Evolutionary conservation across 306 rosid species (phyloP).

Genomic region (Vigna reflexopilosa): DNA sequence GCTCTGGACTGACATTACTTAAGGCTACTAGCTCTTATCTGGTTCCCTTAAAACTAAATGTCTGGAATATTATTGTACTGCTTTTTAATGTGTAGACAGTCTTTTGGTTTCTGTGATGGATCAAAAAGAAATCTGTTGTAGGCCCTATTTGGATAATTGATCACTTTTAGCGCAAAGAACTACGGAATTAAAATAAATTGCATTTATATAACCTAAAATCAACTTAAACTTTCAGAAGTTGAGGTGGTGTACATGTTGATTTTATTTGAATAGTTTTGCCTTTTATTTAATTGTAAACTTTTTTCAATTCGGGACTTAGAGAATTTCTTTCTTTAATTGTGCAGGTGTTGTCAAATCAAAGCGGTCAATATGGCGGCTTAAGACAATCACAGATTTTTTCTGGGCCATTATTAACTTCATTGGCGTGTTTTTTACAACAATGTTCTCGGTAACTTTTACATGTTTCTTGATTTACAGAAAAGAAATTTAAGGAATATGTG

Average conservation of each 20-base stretch:
- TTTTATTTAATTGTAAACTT: background rate
- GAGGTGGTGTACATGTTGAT: background rate
- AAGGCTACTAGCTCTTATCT: no score
- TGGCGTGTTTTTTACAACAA: slow-evolving; percentile 80
- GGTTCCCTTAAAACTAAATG: slow-evolving; percentile 18
- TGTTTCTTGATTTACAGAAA: slow-evolving; percentile 5
- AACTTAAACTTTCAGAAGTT: background rate
- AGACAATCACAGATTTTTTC: slow-evolving; percentile 81
- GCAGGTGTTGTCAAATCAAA: slow-evolving; percentile 86
- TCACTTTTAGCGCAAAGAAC: background rate
- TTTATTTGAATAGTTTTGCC: background rate
- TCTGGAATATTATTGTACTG: slow-evolving; percentile 2
- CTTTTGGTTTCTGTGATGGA: slow-evolving; percentile 8
- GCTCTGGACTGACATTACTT: background rate
- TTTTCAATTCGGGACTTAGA: background rate
- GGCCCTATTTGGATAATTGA: background rate
- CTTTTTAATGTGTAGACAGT: background rate
- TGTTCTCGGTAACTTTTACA: slow-evolving; percentile 77
- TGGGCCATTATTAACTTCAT: slow-evolving; percentile 82
- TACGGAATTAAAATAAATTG: background rate
- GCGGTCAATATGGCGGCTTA: slow-evolving; percentile 82
- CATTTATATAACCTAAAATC: background rate
- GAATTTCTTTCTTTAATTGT: slow-evolving; percentile 25
- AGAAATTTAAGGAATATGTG: background rate
- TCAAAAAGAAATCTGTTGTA: background rate